Percentiles rank a stretch among this genome's conserved stretches.
Conservation (phyloP, 2,329 filamentous ascomycete species). For the Epichloe typhina region DNA sequence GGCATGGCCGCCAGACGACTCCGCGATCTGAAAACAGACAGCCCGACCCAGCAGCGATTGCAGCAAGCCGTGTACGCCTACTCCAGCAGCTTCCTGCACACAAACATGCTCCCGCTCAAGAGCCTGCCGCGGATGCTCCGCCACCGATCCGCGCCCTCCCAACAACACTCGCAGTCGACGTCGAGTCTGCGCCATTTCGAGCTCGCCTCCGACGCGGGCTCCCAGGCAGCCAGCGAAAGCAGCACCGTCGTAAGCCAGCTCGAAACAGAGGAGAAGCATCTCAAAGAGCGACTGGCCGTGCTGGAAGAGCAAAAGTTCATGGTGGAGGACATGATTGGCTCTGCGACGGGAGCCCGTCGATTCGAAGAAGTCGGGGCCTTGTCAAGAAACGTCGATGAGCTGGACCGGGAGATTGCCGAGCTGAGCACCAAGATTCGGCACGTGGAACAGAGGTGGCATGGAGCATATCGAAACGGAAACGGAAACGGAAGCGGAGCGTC, state of each 20-base stretch:
- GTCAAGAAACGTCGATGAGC: conserved; percentile 66
- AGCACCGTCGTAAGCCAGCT: conserved; percentile 45
- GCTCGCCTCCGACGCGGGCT: conserved; percentile 32
- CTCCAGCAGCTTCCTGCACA: conserved; percentile 70
- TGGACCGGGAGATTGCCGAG: conserved; percentile 63
- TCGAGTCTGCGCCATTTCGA: conserved; percentile 34
- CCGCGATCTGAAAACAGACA: conserved; percentile 62
- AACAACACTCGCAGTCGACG: conserved; percentile 17
- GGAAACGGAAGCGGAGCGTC: conserved; percentile 15
- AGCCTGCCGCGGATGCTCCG: conserved; percentile 54
- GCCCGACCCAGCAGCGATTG: conserved; percentile 56
- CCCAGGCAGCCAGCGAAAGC: conserved; percentile 31
- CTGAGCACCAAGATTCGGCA: conserved; percentile 51
- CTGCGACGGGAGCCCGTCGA: conserved; percentile 60
- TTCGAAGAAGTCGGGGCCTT: conserved; percentile 81
- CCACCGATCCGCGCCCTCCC: conserved; percentile 22
- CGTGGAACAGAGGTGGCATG: conserved; percentile 49
- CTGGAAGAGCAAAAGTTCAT: conserved; percentile 87
- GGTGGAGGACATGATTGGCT: conserved; percentile 71
- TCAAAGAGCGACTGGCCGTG: conserved; percentile 68
- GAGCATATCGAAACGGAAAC: conserved; percentile 29
- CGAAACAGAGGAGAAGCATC: conserved; percentile 71
- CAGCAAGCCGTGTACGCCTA: conserved; percentile 75
- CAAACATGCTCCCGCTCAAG: conserved; percentile 83
- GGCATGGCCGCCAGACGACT: conserved; percentile 70